Evolutionary conservation across 768 basidiomycete genomes (phyloP).

Genomic region (Candolleomyces aberdarensis): DNA sequence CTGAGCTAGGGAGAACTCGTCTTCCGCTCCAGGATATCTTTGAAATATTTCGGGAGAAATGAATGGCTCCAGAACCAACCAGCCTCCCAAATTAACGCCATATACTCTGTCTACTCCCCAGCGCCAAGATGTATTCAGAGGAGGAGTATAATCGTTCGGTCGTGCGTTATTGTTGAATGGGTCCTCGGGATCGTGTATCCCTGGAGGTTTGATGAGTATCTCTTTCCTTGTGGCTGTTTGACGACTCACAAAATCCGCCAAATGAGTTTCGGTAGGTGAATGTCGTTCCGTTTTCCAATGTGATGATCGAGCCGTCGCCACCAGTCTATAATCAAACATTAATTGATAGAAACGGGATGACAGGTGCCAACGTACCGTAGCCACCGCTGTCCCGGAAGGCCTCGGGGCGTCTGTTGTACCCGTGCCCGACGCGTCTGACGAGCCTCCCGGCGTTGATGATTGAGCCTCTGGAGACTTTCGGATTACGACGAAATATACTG

Average conservation of each 20-base stretch:
- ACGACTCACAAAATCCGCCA: constrained; percentile 57
- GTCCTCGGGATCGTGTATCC: constrained; percentile 56
- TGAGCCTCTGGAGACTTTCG: constrained; percentile 15
- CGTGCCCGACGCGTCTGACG: background rate
- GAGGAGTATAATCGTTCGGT: constrained; percentile 71
- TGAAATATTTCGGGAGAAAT: constrained; percentile 65
- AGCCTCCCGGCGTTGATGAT: constrained; percentile 1
- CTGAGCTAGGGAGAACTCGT: constrained; percentile 67
- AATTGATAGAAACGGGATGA: too few relatives aligned
- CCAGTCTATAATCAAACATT: constrained; percentile 34
- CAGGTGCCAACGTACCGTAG: too few relatives aligned
- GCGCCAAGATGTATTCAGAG: constrained; percentile 65
- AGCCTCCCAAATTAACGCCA: constrained; percentile 72
- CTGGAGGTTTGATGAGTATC: constrained; percentile 24
- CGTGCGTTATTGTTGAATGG: constrained; percentile 68
- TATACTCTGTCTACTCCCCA: constrained; percentile 57
- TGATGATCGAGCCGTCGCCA: constrained; percentile 59
- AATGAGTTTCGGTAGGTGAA: constrained; percentile 73
- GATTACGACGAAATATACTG: constrained; percentile 31
- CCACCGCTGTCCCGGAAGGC: constrained; percentile 4
- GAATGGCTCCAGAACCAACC: constrained; percentile 77
- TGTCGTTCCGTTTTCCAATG: constrained; percentile 56
- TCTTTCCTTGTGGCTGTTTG: background rate
- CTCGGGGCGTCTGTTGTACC: constrained; percentile 2
- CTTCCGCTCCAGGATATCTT: constrained; percentile 50